phyloP scores from a whole-genome alignment of 2,329 filamentous ascomycete species.

The Fusarium keratoplasticum region DNA sequence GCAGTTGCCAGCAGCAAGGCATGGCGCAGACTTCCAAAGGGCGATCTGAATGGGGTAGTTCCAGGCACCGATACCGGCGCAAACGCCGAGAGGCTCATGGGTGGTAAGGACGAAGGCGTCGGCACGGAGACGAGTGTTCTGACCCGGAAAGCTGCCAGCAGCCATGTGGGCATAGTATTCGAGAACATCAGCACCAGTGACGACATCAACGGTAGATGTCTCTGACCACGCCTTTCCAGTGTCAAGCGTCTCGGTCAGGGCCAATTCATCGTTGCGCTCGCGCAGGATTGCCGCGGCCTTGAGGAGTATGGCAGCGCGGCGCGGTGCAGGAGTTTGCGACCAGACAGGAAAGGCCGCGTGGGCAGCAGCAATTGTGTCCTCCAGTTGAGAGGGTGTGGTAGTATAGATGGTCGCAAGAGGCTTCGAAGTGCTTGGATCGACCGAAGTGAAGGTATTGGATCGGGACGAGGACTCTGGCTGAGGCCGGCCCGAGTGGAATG shows the following conservation, averaged over 20 bases:
- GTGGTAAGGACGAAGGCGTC: constrained; percentile 86
- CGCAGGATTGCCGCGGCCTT: constrained; percentile 80
- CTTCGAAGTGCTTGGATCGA: constrained; percentile 79
- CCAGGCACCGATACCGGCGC: constrained; percentile 89
- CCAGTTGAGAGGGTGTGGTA: constrained; percentile 74
- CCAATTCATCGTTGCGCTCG: constrained; percentile 81
- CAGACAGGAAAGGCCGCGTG: constrained; percentile 78
- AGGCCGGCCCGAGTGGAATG: constrained; percentile 80
- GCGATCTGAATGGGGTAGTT: constrained; percentile 94
- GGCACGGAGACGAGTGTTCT: constrained; percentile 78
- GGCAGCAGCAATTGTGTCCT: constrained; percentile 78
- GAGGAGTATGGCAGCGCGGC: constrained; percentile 81
- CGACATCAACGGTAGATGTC: constrained; percentile 84
- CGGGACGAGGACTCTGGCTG: constrained; percentile 69
- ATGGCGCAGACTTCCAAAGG: constrained; percentile 89
- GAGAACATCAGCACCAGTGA: constrained; percentile 85
- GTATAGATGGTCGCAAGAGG: constrained; percentile 78
- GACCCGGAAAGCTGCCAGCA: constrained; percentile 83
- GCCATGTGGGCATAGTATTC: constrained; percentile 88
- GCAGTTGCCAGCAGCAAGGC: constrained; percentile 86
- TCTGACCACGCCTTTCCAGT: constrained; percentile 89
- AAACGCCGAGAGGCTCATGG: constrained; percentile 85
- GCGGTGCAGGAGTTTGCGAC: constrained; percentile 80
- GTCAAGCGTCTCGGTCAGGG: constrained; percentile 82
- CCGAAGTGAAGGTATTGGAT: constrained; percentile 73